Conservation (phyloP, 2,329 filamentous ascomycete species). For the Ophiostoma populinum region DNA sequence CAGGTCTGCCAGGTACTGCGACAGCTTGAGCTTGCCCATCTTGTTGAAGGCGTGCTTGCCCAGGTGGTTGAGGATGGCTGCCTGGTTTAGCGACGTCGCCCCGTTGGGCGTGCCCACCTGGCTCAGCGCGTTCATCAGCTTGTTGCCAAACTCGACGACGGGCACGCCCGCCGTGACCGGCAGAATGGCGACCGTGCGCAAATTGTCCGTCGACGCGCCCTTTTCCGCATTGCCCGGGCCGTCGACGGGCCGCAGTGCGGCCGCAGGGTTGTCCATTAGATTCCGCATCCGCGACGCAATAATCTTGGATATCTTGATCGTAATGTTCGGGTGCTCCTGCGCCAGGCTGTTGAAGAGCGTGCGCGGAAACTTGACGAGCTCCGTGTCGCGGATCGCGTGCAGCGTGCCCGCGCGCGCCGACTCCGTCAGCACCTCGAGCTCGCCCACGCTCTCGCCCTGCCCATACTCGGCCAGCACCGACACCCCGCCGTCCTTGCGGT, state of each 20-base stretch:
- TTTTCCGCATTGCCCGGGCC: constrained; percentile 41
- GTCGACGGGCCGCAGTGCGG: constrained; percentile 43
- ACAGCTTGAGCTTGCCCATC: constrained; percentile 91
- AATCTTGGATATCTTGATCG: constrained; percentile 97
- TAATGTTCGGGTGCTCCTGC: constrained; percentile 92
- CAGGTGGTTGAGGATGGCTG: constrained; percentile 83
- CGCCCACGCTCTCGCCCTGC: constrained; percentile 93
- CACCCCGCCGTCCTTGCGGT: constrained; percentile 65
- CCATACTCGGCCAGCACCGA: constrained; percentile 83
- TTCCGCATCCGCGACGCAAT: constrained; percentile 90
- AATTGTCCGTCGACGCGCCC: constrained; percentile 73
- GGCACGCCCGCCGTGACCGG: constrained; percentile 85
- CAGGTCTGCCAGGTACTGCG: constrained; percentile 88
- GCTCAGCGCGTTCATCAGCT: constrained; percentile 68
- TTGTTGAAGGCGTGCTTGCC: constrained; percentile 92
- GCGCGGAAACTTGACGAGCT: constrained; percentile 87
- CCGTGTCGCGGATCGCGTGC: constrained; percentile 91
- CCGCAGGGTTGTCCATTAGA: constrained; percentile 64
- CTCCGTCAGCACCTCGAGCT: constrained; percentile 93
- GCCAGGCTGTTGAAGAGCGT: constrained; percentile 95
- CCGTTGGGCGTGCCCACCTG: constrained; percentile 84
- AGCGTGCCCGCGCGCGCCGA: constrained; percentile 77
- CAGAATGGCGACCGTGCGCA: constrained; percentile 81
- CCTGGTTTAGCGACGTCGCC: constrained; percentile 82
- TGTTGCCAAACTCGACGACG: constrained; percentile 85